phyloP scores from a whole-genome alignment of 1,139 yeast genomes.

The Meyerozyma sp. region DNA sequence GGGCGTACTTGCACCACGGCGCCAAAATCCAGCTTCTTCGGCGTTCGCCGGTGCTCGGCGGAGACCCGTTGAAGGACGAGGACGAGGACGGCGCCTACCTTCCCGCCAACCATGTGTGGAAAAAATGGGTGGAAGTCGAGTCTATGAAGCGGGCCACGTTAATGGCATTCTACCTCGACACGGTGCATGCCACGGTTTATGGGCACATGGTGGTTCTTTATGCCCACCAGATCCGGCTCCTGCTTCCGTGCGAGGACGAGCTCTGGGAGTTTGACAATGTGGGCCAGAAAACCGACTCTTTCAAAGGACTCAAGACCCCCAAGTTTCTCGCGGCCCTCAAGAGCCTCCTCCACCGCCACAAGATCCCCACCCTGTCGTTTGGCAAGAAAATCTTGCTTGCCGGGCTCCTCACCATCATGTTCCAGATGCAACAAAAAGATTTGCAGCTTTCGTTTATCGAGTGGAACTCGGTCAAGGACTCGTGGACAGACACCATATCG shows the following conservation, averaged over 20 bases:
- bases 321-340: slow-evolving; percentile 51
- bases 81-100: slow-evolving; percentile 8
- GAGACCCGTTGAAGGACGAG: slow-evolving; percentile 6
- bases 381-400: slow-evolving; percentile 65
- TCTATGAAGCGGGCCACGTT: slow-evolving; percentile 27
- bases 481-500: slow-evolving; percentile 62
- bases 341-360: slow-evolving; percentile 47
- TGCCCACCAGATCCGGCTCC: slow-evolving; percentile 26
- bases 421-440: slow-evolving; percentile 73
- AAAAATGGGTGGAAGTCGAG: slow-evolving; percentile 28
- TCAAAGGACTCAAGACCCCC: slow-evolving; percentile 6
- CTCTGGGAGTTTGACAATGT: slow-evolving; percentile 21
- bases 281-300: slow-evolving; percentile 7
- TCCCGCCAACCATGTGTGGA: slow-evolving; percentile 12
- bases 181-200: slow-evolving; percentile 28
- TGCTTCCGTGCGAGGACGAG: slow-evolving; percentile 27
- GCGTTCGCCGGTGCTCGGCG: slow-evolving; percentile 3
- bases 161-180: slow-evolving; percentile 28
- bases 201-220: slow-evolving; percentile 24
- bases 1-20: slow-evolving; percentile 5
- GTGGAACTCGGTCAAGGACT: slow-evolving; percentile 27
- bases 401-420: slow-evolving; percentile 64
- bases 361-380: slow-evolving; percentile 41
- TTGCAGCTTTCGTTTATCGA: slow-evolving; percentile 42
- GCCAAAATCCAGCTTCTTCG: slow-evolving; percentile 4